Conservation (phyloP, 352 stramenopile genomes). For the Phytophthora uliginosa region DNA sequence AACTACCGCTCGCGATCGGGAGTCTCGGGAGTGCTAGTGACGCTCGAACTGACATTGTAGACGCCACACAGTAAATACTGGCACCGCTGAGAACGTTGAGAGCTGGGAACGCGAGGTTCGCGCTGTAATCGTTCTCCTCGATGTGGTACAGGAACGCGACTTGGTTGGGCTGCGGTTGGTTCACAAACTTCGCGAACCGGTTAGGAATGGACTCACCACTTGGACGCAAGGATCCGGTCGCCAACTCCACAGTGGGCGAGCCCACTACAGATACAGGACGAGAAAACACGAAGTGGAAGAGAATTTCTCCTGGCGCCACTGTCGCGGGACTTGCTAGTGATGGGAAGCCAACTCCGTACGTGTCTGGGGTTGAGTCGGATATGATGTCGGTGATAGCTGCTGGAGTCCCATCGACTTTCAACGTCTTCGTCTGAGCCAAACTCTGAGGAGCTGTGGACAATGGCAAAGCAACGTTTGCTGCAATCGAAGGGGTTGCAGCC, state of each 20-base stretch:
- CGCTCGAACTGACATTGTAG: conserved; percentile 46
- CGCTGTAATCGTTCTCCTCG: conserved; percentile 57
- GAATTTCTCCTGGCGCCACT: conserved; percentile 71
- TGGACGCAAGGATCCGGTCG: conserved; percentile 60
- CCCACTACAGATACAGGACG: conserved; percentile 58
- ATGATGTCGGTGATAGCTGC: conserved; percentile 59
- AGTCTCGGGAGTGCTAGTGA: conserved; percentile 49
- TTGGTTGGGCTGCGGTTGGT: conserved; percentile 55
- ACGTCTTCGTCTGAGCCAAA: conserved; percentile 38
- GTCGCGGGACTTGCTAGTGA: conserved; percentile 53
- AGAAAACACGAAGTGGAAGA: conserved; percentile 76
- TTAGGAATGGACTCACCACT: conserved; percentile 60
- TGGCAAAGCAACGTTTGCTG: conserved; percentile 48
- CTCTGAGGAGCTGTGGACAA: conserved; percentile 22
- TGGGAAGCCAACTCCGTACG: conserved; percentile 76
- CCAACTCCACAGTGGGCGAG: conserved; percentile 59
- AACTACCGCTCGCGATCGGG: conserved; percentile 21
- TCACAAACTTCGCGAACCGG: conserved; percentile 51
- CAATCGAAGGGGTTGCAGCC: conserved; percentile 41
- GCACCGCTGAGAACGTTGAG: conserved; percentile 49
- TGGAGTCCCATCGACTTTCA: conserved; percentile 60
- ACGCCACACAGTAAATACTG: conserved; percentile 57
- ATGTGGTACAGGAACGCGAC: conserved; percentile 78
- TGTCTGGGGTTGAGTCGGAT: conserved; percentile 50
- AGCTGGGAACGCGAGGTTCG: conserved; percentile 67